Percentiles rank a stretch among this genome's conserved stretches.
phyloP scores from a whole-genome alignment of 495 filamentous ascomycete species.

The Penicillium arizonense region DNA sequence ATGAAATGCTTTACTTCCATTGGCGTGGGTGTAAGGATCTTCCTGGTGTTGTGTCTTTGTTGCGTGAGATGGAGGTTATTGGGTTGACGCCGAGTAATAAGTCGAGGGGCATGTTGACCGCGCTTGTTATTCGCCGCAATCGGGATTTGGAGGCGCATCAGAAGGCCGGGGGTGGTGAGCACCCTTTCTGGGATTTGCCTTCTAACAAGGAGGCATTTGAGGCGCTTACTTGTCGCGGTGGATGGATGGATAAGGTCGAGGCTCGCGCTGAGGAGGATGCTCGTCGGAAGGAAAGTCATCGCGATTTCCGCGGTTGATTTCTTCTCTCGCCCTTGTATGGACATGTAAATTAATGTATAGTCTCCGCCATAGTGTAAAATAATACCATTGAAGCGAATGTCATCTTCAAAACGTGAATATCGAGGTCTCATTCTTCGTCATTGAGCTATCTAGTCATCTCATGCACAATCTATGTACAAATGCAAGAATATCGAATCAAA shows the following conservation, averaged over 20 bases:
- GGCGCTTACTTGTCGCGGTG: constrained; percentile 27
- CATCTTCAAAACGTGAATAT: not conserved
- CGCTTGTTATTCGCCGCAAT: constrained; percentile 25
- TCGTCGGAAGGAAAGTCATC: not conserved
- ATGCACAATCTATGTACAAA: not conserved
- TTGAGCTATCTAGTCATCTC: not conserved
- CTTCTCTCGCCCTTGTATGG: not conserved
- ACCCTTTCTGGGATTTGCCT: constrained; percentile 41
- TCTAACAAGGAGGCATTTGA: constrained; percentile 32
- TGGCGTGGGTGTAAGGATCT: constrained; percentile 66
- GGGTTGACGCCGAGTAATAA: constrained; percentile 61
- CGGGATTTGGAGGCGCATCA: constrained; percentile 15
- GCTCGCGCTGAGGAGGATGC: not conserved
- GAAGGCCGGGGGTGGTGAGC: not conserved
- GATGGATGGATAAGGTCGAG: constrained; percentile 29
- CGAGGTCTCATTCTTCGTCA: not conserved
- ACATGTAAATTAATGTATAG: not conserved
- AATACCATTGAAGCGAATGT: not conserved
- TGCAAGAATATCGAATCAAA: not conserved
- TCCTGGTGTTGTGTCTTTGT: constrained; percentile 54
- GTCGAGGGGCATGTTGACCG: constrained; percentile 52
- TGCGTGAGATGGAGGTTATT: constrained; percentile 74
- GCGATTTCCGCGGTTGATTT: not conserved
- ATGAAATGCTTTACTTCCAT: constrained; percentile 63
- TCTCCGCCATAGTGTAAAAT: not conserved